Base-by-base conservation (phyloP, 1,139 yeast species). In the Arxiozyma slooffiae region DNA sequence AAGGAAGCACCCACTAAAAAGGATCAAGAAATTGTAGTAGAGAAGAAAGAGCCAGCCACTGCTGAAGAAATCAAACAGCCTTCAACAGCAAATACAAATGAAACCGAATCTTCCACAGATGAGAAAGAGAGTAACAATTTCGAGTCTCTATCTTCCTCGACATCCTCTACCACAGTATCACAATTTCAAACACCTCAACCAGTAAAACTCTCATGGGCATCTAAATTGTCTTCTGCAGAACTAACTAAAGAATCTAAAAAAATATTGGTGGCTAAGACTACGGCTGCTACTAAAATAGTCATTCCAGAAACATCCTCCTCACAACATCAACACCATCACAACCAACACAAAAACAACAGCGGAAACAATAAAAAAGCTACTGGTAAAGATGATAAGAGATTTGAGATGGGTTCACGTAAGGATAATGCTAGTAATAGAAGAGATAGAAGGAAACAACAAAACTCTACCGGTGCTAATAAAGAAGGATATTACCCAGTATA, bases 1-100 rank as follows among this genome's bases (percentile, higher is more conserved):
- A 41, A 40, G 8, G 38, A 23, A 9, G 24, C 40, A 22, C 7
- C 40, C 7, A 2, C 47, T 9, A 67, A 65, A 55, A 71, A 71
- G 56, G 64, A 67, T 50, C 72, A 71, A 46, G 67, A 65, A 46
- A 68, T 63, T 59, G 70, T 58, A 58, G 57, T 44, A 16, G 38
- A 46, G 17, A 22, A 7, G n/a, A 21, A 9, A 5, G 21, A 41
- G 30, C 4, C 42, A 11, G 22, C 16, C 14, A 21, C 14, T 22
- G 9, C 36, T 18, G 7, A 23, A 36, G 34, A n/a, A 20, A 8
- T 5, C 22, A 18, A 18, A 24, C 4, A 37, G 11, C 8, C 44
- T 3, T 30, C 26, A 8, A 39, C n/a, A 24, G 14, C 44, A 16
- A 26, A 38, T 26, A 34, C 18, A n/a, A 14, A 18, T 23, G 23